A percentile compares a stretch with the other conserved stretches of the same genome.
Conservation (phyloP, 371 early-diverging fungal species). For the Sporodiniella umbellata region DNA sequence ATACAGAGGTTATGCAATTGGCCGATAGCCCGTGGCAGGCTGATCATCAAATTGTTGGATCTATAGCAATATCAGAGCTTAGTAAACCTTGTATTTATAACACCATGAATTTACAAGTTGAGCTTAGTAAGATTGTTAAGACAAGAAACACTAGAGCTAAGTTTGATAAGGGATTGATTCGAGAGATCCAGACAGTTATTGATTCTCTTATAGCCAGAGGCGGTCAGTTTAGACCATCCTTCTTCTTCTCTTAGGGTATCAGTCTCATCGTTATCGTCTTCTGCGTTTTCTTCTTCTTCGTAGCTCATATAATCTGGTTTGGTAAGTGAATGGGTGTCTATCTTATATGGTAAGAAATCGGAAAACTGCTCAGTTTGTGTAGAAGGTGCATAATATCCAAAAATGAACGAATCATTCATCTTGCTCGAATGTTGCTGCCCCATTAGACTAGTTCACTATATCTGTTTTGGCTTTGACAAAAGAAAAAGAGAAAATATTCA, state of each 20-base stretch:
- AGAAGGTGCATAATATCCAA: slow-evolving; percentile 33
- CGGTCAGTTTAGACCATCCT: slow-evolving; percentile 33
- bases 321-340: slow-evolving; percentile 26
- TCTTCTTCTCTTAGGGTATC: slow-evolving; percentile 12
- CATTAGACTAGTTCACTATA: slow-evolving; percentile 5
- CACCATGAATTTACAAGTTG: slow-evolving; percentile 41
- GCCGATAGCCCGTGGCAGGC: slow-evolving; percentile 36
- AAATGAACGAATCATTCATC: slow-evolving; percentile 31
- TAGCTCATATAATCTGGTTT: slow-evolving; percentile 28
- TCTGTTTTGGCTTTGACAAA: too few relatives aligned
- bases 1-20: slow-evolving; percentile 30
- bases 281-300: not conserved
- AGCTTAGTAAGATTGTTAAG: slow-evolving; percentile 37
- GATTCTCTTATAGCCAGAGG: slow-evolving; percentile 5
- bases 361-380: slow-evolving; percentile 3
- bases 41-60: slow-evolving; percentile 40
- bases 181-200: slow-evolving; percentile 32
- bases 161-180: slow-evolving; percentile 27
- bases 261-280: slow-evolving; percentile 5
- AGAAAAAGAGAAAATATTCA: not conserved
- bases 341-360: slow-evolving; percentile 33
- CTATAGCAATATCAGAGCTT: slow-evolving; percentile 14
- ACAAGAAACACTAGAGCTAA: slow-evolving; percentile 40
- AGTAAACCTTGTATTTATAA: too few relatives aligned
- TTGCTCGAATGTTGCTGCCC: slow-evolving; percentile 33